These are phyloP conservation scores for Exophiala phaeomuriformis DNA, from an alignment of 2,329 filamentous ascomycete species.

Conservation along the genomic window DNA sequence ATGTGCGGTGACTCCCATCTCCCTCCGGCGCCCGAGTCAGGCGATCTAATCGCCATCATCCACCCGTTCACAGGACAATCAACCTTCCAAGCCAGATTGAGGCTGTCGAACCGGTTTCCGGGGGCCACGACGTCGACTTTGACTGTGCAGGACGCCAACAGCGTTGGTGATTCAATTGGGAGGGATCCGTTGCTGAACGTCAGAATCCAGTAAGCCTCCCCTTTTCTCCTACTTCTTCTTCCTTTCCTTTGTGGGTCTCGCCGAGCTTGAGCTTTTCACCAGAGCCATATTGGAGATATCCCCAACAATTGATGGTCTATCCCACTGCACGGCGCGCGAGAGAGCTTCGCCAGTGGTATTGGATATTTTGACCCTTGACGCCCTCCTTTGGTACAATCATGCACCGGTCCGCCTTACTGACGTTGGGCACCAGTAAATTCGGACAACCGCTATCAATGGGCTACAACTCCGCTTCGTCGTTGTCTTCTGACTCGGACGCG, in stretches of 20 bases:
- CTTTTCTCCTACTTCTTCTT: too few species aligned
- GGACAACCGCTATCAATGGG: constrained; percentile 16
- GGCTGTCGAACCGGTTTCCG: constrained; percentile 15
- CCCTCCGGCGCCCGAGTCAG: constrained; percentile 24
- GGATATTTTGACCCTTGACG: too few species aligned
- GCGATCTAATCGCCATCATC: constrained; percentile 25
- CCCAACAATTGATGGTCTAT: too few species aligned
- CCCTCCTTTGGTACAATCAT: too few species aligned
- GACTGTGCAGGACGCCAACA: background rate
- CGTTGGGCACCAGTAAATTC: too few species aligned
- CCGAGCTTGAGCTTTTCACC: too few species aligned
- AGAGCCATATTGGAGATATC: too few species aligned
- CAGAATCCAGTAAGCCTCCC: constrained; percentile 15
- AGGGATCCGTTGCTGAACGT: constrained; percentile 4
- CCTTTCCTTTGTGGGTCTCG: too few species aligned
- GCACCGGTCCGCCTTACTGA: too few species aligned
- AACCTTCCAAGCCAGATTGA: constrained; percentile 17
- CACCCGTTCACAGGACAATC: constrained; percentile 17
- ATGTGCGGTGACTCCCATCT: constrained; percentile 22
- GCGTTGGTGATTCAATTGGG: background rate
- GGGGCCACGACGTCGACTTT: constrained; percentile 15
- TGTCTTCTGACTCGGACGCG: constrained; percentile 7
- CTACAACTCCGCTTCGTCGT: too few species aligned
- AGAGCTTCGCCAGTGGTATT: too few species aligned
- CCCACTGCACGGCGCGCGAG: too few species aligned